Conservation (phyloP, 116 monocot genomes). For the Cymodocea nodosa region DNA sequence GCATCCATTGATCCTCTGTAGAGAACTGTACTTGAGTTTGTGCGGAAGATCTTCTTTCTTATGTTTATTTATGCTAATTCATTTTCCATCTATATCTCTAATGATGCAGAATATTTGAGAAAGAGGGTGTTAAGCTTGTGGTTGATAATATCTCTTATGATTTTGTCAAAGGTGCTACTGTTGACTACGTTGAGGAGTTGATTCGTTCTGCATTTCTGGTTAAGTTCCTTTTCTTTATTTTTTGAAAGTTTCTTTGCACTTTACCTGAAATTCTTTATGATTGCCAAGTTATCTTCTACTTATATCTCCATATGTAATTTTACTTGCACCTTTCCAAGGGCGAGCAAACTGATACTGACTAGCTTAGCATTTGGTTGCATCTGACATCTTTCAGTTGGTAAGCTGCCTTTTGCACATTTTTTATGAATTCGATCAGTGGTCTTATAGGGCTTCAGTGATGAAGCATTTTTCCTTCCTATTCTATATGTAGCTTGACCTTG, state of each 20-base stretch:
- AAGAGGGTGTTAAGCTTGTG: constrained; percentile 71
- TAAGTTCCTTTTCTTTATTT: constrained; percentile 3
- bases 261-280: too few species aligned
- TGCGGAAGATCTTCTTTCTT: background rate
- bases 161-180: constrained; percentile 70
- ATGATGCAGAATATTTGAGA: constrained; percentile 64
- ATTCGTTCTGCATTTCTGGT: constrained; percentile 77
- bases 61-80: background rate
- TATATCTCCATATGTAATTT: too few species aligned
- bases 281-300: too few species aligned
- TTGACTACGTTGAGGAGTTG: constrained; percentile 68
- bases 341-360: too few species aligned
- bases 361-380: too few species aligned
- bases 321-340: too few species aligned
- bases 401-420: too few species aligned
- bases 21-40: background rate
- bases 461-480: too few species aligned
- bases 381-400: too few species aligned
- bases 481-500: too few species aligned
- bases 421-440: too few species aligned
- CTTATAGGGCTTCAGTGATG: too few species aligned
- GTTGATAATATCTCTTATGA: constrained; percentile 78
- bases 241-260: background rate
- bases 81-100: background rate
- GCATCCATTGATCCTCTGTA: background rate